A percentile compares a stretch with the other conserved stretches of the same genome.
These are phyloP conservation scores for Patellifolia procumbens DNA, from an alignment of 179 eudicot genomes.

Conservation along the genomic window DNA sequence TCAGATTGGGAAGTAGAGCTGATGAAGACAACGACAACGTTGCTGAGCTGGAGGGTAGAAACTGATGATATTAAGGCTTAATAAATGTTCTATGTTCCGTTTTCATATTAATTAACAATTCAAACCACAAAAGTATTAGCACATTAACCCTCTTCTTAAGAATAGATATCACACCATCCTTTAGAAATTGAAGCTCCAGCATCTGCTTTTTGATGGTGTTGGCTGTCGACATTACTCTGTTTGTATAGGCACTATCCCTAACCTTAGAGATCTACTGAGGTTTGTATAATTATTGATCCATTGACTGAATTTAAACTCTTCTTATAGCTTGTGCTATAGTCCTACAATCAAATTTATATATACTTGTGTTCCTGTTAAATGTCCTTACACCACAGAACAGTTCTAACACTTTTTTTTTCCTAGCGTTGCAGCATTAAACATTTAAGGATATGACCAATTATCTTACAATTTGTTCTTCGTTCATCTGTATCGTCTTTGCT, in stretches of 20 bases:
- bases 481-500: no score
- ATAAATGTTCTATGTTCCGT: not conserved
- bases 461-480: no score
- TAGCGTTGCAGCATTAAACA: not conserved
- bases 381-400: not conserved
- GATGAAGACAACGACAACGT: conserved; percentile 23
- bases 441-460: no score
- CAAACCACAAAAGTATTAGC: conserved; percentile 7
- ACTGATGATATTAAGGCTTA: conserved; percentile 3
- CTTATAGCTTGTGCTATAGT: not conserved
- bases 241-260: not conserved
- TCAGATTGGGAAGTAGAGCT: conserved; percentile 28
- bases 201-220: conserved; percentile 22
- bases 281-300: not conserved
- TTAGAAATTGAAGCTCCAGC: conserved; percentile 9
- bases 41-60: conserved; percentile 15
- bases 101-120: not conserved
- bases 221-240: conserved; percentile 21
- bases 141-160: not conserved
- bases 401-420: not conserved
- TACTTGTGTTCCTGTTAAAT: not conserved
- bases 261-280: not conserved
- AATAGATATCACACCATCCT: not conserved
- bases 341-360: not conserved
- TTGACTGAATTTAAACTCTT: not conserved